phyloP scores from a whole-genome alignment of 495 filamentous ascomycete genomes.

The Penicillium paradoxum region DNA sequence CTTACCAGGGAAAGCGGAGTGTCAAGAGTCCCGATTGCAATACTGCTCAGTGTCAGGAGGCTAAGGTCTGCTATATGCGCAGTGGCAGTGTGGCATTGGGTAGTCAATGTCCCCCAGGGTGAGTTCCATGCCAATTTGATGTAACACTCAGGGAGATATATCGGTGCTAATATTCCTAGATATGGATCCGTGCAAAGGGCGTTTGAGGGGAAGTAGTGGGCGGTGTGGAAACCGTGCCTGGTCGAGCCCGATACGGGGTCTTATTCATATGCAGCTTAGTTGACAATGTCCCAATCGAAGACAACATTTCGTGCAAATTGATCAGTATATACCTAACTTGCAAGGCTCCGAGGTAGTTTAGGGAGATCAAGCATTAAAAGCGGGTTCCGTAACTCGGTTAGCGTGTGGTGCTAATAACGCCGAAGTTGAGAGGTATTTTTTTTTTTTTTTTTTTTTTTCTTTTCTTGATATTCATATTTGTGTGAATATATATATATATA shows the following conservation, averaged over 20 bases:
- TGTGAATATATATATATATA: no score
- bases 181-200: slow-evolving; percentile 33
- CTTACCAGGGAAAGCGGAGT: slow-evolving; percentile 50
- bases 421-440: slow-evolving; percentile 29
- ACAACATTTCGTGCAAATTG: no score
- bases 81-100: slow-evolving; percentile 51
- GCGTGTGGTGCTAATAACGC: slow-evolving; percentile 37
- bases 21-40: slow-evolving; percentile 49
- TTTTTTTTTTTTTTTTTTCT: no score
- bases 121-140: slow-evolving; percentile 10
- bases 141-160: neutral
- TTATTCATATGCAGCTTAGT: neutral
- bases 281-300: no score
- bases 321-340: no score
- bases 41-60: slow-evolving; percentile 42
- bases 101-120: slow-evolving; percentile 47
- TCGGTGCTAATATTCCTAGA: slow-evolving; percentile 12
- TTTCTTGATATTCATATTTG: no score
- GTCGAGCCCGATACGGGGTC: neutral
- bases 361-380: no score
- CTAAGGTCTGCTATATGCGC: slow-evolving; percentile 59
- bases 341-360: no score
- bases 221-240: neutral
- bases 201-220: slow-evolving; percentile 8
- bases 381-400: slow-evolving; percentile 13